Percentiles rank a stretch among this genome's conserved stretches.
Evolutionary conservation across 192 early-diverging fungal genomes (phyloP).

Genomic region (Diversispora epigaea): DNA sequence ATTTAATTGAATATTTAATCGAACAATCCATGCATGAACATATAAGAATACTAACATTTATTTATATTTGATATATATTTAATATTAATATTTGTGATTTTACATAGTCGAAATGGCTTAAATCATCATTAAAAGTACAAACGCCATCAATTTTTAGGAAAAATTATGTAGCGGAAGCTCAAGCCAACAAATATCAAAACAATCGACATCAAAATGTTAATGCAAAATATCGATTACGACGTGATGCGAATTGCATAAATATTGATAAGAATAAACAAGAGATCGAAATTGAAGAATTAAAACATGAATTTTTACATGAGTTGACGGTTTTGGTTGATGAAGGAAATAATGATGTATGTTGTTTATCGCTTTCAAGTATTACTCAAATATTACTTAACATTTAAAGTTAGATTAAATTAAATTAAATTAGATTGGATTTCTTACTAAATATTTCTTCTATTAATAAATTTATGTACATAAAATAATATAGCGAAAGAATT

Average conservation of each 20-base stretch:
- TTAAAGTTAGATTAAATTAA: too few relatives aligned
- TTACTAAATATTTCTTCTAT: too few relatives aligned
- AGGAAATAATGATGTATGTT: neutral
- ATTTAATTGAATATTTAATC: too few relatives aligned
- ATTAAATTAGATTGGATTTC: too few relatives aligned
- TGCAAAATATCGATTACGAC: neutral
- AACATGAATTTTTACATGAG: neutral
- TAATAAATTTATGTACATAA: too few relatives aligned
- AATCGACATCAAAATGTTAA: neutral
- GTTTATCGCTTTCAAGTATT: too few relatives aligned
- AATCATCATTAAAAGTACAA: neutral
- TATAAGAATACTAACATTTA: neutral
- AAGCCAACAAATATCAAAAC: neutral
- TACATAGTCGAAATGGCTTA: neutral
- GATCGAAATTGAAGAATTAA: neutral
- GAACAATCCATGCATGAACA: neutral
- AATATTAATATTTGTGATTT: neutral
- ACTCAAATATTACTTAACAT: too few relatives aligned
- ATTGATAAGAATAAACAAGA: slow-evolving; percentile 4
- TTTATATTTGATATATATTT: neutral
- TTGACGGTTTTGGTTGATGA: neutral
- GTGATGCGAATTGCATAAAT: neutral
- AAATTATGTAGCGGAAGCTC: neutral
- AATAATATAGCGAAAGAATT: too few relatives aligned
- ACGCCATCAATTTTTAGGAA: neutral